Evolutionary conservation across 2,329 filamentous ascomycete species (phyloP).

Genomic region (Aulographum hederae): DNA sequence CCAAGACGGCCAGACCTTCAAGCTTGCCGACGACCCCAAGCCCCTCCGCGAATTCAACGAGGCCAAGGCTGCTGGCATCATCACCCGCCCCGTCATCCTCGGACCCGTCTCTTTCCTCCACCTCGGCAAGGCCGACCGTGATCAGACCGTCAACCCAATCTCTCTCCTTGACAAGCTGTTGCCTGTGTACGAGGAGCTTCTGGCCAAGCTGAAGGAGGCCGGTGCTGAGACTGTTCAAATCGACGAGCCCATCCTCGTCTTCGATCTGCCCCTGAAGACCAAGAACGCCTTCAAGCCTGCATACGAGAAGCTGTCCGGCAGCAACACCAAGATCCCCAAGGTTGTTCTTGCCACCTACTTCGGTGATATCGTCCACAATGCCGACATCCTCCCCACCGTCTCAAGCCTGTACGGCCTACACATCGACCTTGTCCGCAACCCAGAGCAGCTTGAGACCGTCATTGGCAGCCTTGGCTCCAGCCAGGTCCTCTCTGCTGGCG

Average conservation of each 20-base stretch:
- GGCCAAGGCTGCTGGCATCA: conserved; percentile 92
- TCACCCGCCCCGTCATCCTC: conserved; percentile 82
- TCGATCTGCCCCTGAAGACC: conserved; percentile 74
- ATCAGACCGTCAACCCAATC: conserved; percentile 82
- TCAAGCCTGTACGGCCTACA: conserved; percentile 68
- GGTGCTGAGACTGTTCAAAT: conserved; percentile 96
- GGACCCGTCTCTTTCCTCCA: conserved; percentile 95
- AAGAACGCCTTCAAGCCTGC: conserved; percentile 97
- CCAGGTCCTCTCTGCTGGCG: conserved; percentile 83
- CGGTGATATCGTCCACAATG: conserved; percentile 98
- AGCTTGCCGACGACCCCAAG: conserved; percentile 74
- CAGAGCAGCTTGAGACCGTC: conserved; percentile 86
- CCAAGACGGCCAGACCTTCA: conserved; percentile 93
- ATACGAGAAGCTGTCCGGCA: conserved; percentile 75
- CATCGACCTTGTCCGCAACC: conserved; percentile 92
- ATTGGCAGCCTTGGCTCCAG: conserved; percentile 66
- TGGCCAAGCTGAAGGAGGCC: conserved; percentile 83
- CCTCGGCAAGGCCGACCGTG: conserved; percentile 96
- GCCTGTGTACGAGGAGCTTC: conserved; percentile 85
- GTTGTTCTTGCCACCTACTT: conserved; percentile 94
- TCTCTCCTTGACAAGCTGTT: conserved; percentile 83
- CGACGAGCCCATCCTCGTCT: conserved; percentile 92
- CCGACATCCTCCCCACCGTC: conserved; percentile 64
- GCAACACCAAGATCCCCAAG: conserved; percentile 68
- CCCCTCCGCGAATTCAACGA: conserved; percentile 86